phyloP scores from a whole-genome alignment of 768 basidiomycete species.

The Lactarius quietus region DNA sequence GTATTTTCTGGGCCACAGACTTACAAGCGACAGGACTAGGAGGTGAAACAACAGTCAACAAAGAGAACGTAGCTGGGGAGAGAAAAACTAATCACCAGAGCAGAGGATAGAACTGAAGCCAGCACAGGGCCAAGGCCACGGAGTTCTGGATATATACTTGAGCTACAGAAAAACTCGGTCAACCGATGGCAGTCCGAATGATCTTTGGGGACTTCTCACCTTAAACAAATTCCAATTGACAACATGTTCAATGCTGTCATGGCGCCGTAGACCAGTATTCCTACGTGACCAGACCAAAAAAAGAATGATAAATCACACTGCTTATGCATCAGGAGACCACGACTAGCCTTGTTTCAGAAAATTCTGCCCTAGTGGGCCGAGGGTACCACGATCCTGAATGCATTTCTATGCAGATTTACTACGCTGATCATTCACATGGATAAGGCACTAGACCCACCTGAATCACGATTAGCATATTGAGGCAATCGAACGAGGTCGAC shows the following conservation, averaged over 20 bases:
- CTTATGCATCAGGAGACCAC: not conserved
- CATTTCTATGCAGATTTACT: conserved; percentile 7
- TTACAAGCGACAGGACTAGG: too few species aligned
- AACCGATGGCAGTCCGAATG: not conserved
- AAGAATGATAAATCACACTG: not conserved
- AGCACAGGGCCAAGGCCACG: conserved; percentile 4
- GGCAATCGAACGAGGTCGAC: conserved; percentile 11
- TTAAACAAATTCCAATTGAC: conserved; percentile 18
- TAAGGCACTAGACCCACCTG: not conserved
- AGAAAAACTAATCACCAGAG: too few species aligned
- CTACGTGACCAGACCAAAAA: conserved; percentile 8
- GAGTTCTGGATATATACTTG: not conserved
- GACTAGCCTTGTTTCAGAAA: conserved; percentile 24
- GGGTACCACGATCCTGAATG: conserved; percentile 14
- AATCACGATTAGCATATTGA: conserved; percentile 18
- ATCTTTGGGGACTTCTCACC: not conserved
- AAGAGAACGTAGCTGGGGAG: too few species aligned
- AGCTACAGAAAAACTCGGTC: not conserved
- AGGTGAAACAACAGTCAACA: too few species aligned
- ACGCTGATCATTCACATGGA: not conserved
- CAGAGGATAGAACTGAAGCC: conserved; percentile 13
- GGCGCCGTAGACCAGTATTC: conserved; percentile 18
- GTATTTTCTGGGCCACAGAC: too few species aligned
- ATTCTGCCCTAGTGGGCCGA: conserved; percentile 18
- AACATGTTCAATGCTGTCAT: conserved; percentile 22